phyloP scores from a whole-genome alignment of 345 rosid genomes.

The Acer yangbiense region DNA sequence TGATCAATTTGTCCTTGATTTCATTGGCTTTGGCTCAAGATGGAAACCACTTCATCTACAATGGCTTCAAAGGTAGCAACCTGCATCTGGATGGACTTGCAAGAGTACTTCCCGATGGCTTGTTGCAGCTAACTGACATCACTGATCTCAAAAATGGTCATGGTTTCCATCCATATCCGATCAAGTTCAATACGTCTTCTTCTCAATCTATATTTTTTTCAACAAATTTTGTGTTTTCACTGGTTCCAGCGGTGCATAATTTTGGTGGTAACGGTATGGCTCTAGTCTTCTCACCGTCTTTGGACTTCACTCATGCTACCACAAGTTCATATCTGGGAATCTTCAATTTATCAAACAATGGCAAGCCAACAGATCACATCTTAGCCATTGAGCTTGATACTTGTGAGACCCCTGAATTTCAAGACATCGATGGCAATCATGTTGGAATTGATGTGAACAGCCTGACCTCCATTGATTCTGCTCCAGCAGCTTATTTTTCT shows the following conservation, averaged over 20 bases:
- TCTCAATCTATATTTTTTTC: too few species aligned
- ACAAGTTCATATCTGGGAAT: constrained; percentile 29
- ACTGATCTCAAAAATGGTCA: too few species aligned
- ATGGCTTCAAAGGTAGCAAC: too few species aligned
- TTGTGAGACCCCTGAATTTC: not conserved
- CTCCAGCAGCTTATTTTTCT: constrained; percentile 18
- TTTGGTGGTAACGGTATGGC: constrained; percentile 50
- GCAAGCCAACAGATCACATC: constrained; percentile 22
- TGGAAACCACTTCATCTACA: too few species aligned
- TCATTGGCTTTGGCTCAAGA: too few species aligned
- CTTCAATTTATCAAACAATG: constrained; percentile 19
- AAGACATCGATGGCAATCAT: constrained; percentile 30
- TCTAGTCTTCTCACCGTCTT: constrained; percentile 38
- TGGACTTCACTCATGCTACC: constrained; percentile 18
- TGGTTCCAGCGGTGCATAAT: constrained; percentile 18
- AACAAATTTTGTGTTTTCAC: constrained; percentile 28
- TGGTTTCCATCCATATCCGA: too few species aligned
- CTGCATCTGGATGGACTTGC: too few species aligned
- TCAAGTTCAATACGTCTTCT: not conserved
- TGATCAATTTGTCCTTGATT: too few species aligned
- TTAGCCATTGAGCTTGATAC: constrained; percentile 37
- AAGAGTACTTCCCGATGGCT: too few species aligned
- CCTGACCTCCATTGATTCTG: constrained; percentile 13
- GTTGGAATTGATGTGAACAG: constrained; percentile 32
- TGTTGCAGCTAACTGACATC: too few species aligned